Conservation (phyloP, 2,329 filamentous ascomycete species). For the Grosmannia serpens region DNA sequence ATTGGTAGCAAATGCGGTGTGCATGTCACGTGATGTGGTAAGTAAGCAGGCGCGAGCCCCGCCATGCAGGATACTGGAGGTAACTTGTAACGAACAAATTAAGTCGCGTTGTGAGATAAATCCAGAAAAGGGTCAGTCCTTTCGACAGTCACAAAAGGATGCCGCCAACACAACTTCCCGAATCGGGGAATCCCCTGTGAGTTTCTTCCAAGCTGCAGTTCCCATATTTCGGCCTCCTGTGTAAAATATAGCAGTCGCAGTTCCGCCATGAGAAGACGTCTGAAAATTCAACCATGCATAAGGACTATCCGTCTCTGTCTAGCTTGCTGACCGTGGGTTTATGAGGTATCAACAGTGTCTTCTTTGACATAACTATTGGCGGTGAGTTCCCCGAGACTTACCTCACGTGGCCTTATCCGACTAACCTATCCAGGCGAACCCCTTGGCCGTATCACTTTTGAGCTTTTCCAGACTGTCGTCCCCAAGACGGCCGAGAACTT, state of each 20-base stretch:
- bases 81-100: no score
- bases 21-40: no score
- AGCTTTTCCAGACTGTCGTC: conserved; percentile 75
- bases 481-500: conserved; percentile 94
- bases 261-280: background rate
- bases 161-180: conserved; percentile 33
- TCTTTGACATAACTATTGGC: conserved; percentile 48
- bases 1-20: no score
- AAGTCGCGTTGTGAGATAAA: background rate
- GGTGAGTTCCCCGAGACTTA: conserved; percentile 34
- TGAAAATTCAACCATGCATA: background rate
- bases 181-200: conserved; percentile 36
- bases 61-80: no score
- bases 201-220: conserved; percentile 12
- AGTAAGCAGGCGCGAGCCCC: no score
- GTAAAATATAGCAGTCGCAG: no score
- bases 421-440: conserved; percentile 54
- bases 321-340: conserved; percentile 18
- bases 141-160: conserved; percentile 10
- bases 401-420: background rate
- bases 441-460: conserved; percentile 77
- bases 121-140: background rate
- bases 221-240: background rate
- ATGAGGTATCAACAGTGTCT: conserved; percentile 15
- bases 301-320: no score